Conservation (phyloP, 306 rosid genomes). For the Sicyos edulis region DNA sequence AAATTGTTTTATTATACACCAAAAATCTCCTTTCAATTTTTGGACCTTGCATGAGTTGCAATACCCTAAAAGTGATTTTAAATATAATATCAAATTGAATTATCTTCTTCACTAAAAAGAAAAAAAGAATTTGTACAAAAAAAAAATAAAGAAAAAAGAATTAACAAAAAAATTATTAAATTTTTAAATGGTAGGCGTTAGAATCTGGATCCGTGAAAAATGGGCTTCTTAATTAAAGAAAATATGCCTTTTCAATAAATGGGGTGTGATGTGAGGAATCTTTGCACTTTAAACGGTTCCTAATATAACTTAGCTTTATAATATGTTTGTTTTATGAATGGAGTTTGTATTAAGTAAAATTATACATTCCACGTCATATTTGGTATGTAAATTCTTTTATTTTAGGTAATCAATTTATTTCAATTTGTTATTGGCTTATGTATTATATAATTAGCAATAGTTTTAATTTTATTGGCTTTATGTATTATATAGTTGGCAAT, state of each 20-base stretch:
- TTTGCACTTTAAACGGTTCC: slow-evolving; percentile 5
- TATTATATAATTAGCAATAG: no score
- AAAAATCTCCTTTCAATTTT: no score
- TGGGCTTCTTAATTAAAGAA: slow-evolving; percentile 16
- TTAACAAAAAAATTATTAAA: not conserved
- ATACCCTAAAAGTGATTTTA: not conserved
- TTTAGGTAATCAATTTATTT: not conserved
- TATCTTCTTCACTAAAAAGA: no score
- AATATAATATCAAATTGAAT: not conserved
- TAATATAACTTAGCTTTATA: not conserved
- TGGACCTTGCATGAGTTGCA: not conserved
- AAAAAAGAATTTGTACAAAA: no score
- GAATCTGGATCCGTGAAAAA: slow-evolving; percentile 18
- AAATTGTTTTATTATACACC: no score
- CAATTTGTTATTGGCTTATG: not conserved
- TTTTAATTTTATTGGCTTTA: not conserved
- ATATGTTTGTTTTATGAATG: not conserved
- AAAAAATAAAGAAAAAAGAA: not conserved
- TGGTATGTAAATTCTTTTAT: not conserved
- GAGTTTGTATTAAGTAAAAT: not conserved
- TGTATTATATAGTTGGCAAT: not conserved
- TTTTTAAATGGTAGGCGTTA: not conserved
- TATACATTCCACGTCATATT: not conserved
- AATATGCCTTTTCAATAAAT: slow-evolving; percentile 12
- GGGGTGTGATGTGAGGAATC: slow-evolving; percentile 5